Conservation (phyloP, 306 rosid species). For the Astragalus membranaceus region DNA sequence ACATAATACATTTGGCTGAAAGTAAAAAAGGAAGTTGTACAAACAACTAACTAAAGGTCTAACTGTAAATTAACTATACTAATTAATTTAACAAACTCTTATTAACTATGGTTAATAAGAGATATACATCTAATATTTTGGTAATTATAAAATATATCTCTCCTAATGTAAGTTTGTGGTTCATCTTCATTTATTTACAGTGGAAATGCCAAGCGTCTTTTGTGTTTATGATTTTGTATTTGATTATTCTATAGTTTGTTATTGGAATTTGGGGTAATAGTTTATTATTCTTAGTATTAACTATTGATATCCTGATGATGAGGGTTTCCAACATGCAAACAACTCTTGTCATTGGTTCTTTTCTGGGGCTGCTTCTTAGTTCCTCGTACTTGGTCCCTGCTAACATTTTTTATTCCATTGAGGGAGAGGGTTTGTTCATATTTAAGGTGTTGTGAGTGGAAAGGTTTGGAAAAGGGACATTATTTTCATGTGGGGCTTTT, state of each 20-base stretch:
- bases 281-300: slow-evolving; percentile 14
- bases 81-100: too few species aligned
- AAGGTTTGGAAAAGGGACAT: slow-evolving; percentile 14
- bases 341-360: slow-evolving; percentile 39
- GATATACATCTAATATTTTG: too few species aligned
- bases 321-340: slow-evolving; percentile 32
- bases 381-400: slow-evolving; percentile 41
- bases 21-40: too few species aligned
- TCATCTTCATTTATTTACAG: too few species aligned
- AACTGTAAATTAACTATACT: too few species aligned
- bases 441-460: slow-evolving; percentile 21
- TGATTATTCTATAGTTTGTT: slow-evolving; percentile 13
- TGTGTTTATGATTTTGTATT: neutral
- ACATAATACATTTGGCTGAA: too few species aligned
- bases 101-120: too few species aligned
- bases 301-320: slow-evolving; percentile 16
- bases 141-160: too few species aligned
- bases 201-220: too few species aligned
- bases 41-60: too few species aligned
- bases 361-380: slow-evolving; percentile 29
- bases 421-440: slow-evolving; percentile 16
- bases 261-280: too few species aligned
- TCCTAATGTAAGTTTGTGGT: too few species aligned
- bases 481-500: slow-evolving; percentile 48
- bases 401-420: slow-evolving; percentile 25